These are phyloP conservation scores for Chlorella sorokiniana DNA, from an alignment of 139 green algal species.

Conservation along the genomic window DNA sequence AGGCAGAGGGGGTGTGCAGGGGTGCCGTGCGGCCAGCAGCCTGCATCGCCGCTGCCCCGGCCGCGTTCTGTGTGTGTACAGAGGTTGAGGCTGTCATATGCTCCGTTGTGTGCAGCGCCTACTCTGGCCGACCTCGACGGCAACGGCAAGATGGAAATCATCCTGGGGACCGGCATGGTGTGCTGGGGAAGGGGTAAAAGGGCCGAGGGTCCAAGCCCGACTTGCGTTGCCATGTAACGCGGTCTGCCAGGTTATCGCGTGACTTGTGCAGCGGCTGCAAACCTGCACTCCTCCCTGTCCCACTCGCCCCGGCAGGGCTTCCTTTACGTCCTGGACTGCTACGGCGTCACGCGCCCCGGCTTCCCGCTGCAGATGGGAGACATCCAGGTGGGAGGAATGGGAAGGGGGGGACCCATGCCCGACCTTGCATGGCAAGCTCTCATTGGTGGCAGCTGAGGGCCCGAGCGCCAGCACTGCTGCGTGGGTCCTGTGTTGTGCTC, in stretches of 20 bases:
- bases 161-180: constrained; percentile 88
- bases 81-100: not conserved
- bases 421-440: too few relatives aligned
- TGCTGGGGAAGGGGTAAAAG: not conserved
- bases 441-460: too few relatives aligned
- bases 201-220: not conserved
- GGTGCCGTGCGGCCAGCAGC: not conserved
- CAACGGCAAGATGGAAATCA: constrained; percentile 88
- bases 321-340: constrained; percentile 89
- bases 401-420: not conserved
- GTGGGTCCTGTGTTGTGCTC: not conserved
- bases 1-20: not conserved
- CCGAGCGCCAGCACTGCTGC: too few relatives aligned
- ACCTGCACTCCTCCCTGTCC: not conserved
- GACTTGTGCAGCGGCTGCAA: not conserved
- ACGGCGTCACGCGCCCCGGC: constrained; percentile 63
- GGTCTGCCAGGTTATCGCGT: not conserved
- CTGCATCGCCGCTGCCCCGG: not conserved
- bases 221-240: not conserved
- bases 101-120: constrained; percentile 54
- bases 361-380: constrained; percentile 82
- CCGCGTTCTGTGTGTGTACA: not conserved
- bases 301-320: constrained; percentile 81
- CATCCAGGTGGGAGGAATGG: not conserved
- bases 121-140: constrained; percentile 88